Evolutionary conservation across 495 filamentous ascomycete genomes (phyloP), one percentile per base, ranked within the genome.

Genomic region (Collariella sp.): DNA sequence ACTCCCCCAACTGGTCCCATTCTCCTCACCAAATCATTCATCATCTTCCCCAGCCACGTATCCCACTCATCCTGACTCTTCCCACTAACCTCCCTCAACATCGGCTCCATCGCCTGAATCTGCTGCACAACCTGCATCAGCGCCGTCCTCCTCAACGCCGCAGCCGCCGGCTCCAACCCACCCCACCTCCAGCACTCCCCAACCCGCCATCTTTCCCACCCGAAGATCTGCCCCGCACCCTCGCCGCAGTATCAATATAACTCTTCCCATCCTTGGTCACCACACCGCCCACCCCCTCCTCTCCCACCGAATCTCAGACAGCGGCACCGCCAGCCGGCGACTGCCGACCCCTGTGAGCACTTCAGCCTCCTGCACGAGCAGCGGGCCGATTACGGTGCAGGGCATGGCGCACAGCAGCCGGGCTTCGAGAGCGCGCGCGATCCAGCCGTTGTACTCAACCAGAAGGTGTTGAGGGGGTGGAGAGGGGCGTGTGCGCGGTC

Each of bases 41-140:
- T 91, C 85, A 95, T 87, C 60, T 84, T 87, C 33, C 85, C 82
- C 73, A 86, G 83, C 91, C 89, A 95, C 38, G 81, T 74, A 67
- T 95, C 88, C 89, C 89, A 97, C 70, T 96, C 91, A 57, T 94
- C 88, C 62, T 85, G 81, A 61, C 83, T 85, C 73, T 95, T 93
- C 23, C 83, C 86, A 61, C 87, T 90, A 31, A 82, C 81, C 60
- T 95, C 87, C 63, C 85, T 81, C 53, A 96, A 71, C 33, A 91
- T 68, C 24, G 88, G 88, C 68, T 96, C 90, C 68, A 97, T 72
- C 50, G 82, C 83, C 61, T 95, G 88, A 22, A 96, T 90, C 80
- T 89, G 81, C 63, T 90, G 85, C 50, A 90, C 81, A n/a, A 89
- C 82, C 2, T 86, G 87, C 67, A 87, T 71, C 53, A 93, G 78